These are phyloP conservation scores for Penicillium taxi DNA, from an alignment of 495 filamentous ascomycete species.

Conservation along the genomic window DNA sequence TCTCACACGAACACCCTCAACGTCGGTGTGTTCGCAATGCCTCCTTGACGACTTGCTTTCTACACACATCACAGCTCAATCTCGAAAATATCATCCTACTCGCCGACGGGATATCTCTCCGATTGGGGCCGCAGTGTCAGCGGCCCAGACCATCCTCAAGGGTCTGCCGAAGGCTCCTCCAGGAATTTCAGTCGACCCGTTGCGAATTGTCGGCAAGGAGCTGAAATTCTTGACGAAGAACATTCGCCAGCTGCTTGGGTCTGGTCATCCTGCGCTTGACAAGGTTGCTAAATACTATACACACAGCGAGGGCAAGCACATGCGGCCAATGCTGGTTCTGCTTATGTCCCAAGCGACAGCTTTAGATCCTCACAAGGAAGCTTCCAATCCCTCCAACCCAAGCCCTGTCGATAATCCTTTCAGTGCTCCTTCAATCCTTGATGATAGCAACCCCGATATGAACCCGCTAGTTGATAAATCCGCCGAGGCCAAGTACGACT, in stretches of 20 bases:
- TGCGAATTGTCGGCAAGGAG: conserved; percentile 83
- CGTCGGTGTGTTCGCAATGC: conserved; percentile 39
- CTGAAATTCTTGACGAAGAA: conserved; percentile 90
- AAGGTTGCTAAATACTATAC: conserved; percentile 98
- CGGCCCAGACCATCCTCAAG: conserved; percentile 72
- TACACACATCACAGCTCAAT: conserved; percentile 22
- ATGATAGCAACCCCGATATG: conserved; percentile 72
- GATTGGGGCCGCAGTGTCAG: conserved; percentile 64
- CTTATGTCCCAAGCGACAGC: conserved; percentile 93
- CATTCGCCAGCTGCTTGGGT: conserved; percentile 78
- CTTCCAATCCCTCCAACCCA: conserved; percentile 28
- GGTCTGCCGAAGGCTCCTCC: conserved; percentile 51
- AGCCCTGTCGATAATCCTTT: conserved; percentile 66
- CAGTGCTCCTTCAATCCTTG: conserved; percentile 63
- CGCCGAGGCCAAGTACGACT: conserved; percentile 41
- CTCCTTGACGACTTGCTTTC: conserved; percentile 34
- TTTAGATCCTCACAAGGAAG: conserved; percentile 56
- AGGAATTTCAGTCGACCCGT: conserved; percentile 62
- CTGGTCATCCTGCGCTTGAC: conserved; percentile 87
- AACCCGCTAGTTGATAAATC: conserved; percentile 44
- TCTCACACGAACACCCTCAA: conserved; percentile 28
- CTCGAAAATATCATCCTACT: conserved; percentile 37
- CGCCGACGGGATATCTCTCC: conserved; percentile 42
- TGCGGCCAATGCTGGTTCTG: conserved; percentile 86
- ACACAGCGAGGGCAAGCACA: conserved; percentile 91